Base-by-base conservation (phyloP, 129 eudicot genomes). In the Chrysanthemum seticuspe region DNA sequence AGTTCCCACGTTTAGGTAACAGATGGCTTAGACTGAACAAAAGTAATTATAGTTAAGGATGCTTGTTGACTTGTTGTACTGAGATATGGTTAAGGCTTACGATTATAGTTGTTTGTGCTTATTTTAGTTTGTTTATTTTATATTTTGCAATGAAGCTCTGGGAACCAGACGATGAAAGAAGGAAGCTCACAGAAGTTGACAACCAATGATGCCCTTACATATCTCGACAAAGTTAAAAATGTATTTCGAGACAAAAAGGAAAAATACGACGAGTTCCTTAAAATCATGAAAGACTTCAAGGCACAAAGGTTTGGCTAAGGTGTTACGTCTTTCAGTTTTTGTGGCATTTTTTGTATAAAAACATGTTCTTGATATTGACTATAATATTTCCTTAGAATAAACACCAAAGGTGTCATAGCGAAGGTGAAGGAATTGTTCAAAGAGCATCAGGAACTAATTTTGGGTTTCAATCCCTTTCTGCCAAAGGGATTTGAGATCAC, bases 201-300 rank as follows among this genome's bases (percentile, higher is more conserved):
- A 13, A 78, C 96, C 23, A 83, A 80, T 72, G 97, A 90, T 83
- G 99, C 91, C 75, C 74, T 90, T 77, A 54, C 87, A n/a, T 94
- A 90, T 80, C 88, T 94, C 44, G 88, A 88, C 77, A 76, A 84
- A 40, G 97, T 94, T 72, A 90, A 85, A 85, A 96, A 90, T 64
- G 82, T 79, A 63, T 94, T 94, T 81, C 85, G 81, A 51, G 96
- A 94, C 78, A 85, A 78, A 62, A 85, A 74, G 83, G 97, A 88
- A 74, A 88, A 84, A 68, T 94, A 90, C 66, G 91, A 86, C 5
- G 97, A 88, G 68, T 94, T 94, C 85, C 90, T 94, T 67, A 90
- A 88, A 72, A 85, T 94, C 76, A 94, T 94, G 97, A 90, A 88
- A 70, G 96, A 87, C 76, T 94, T 90, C 85, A 94, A 90, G 90